Evolutionary conservation across 2,329 filamentous ascomycete species (phyloP).

Genomic region (Emmonsiellopsis sp.): DNA sequence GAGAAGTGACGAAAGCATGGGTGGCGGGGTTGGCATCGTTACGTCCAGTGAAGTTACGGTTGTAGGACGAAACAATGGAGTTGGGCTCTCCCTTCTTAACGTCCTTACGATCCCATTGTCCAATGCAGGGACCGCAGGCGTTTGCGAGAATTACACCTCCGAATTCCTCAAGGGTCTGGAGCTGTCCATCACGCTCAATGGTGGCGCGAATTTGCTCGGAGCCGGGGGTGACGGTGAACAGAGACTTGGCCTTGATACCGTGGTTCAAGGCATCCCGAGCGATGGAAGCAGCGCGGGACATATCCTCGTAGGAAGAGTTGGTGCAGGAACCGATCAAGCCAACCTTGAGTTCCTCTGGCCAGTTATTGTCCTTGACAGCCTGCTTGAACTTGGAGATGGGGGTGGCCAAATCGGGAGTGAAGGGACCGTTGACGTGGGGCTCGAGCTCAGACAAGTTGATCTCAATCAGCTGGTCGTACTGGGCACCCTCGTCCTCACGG

Average conservation of each 20-base stretch:
- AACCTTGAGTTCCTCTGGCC: conserved; percentile 94
- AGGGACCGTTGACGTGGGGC: conserved; percentile 97
- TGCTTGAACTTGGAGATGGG: conserved; percentile 97
- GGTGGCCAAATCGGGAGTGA: conserved; percentile 95
- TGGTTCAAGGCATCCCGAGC: conserved; percentile 83
- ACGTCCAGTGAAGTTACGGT: conserved; percentile 98
- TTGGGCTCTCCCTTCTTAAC: conserved; percentile 93
- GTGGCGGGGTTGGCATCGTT: conserved; percentile 95
- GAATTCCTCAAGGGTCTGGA: conserved; percentile 92
- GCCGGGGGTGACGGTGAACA: conserved; percentile 92
- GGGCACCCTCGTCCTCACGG: conserved; percentile 74
- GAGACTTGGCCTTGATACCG: conserved; percentile 83
- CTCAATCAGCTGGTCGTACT: conserved; percentile 94
- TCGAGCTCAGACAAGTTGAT: conserved; percentile 92
- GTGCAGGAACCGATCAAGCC: conserved; percentile 98
- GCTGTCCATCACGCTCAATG: conserved; percentile 80
- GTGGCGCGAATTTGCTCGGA: conserved; percentile 96
- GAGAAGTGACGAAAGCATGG: conserved; percentile 86
- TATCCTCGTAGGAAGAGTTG: conserved; percentile 82
- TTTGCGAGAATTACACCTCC: conserved; percentile 92
- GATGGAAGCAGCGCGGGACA: conserved; percentile 87
- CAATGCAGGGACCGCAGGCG: conserved; percentile 86
- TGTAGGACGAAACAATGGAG: conserved; percentile 97
- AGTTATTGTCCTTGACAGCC: conserved; percentile 85
- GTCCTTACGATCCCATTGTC: conserved; percentile 89